Conservation (phyloP, 805 yeast genomes). For the Ascoidea rubescens region DNA sequence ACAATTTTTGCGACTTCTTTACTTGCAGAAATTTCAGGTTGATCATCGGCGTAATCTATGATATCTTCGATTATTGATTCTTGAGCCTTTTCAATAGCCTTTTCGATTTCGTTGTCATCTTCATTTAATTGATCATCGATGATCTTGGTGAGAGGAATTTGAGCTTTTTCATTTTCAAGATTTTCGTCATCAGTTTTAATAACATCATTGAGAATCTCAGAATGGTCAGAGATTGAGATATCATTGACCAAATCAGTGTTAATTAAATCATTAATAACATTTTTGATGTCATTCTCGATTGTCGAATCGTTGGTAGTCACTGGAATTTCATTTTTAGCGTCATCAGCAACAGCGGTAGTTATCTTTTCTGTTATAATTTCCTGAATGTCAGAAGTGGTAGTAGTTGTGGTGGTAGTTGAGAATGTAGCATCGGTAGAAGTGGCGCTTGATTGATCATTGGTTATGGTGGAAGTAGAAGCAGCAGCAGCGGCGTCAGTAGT, state of each 20-base stretch:
- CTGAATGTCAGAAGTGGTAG: too few relatives aligned
- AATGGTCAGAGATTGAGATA: neutral
- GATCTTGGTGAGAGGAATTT: neutral
- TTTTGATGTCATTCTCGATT: too few relatives aligned
- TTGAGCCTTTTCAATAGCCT: neutral
- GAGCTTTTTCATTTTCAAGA: neutral
- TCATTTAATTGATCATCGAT: too few relatives aligned
- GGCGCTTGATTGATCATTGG: slow-evolving; percentile 2
- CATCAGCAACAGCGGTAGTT: slow-evolving; percentile 3
- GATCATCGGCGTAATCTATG: neutral
- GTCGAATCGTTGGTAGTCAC: neutral
- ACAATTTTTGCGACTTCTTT: neutral
- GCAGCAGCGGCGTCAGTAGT: slow-evolving; percentile 9
- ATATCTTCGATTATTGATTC: neutral
- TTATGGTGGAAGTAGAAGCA: slow-evolving; percentile 3
- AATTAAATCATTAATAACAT: too few relatives aligned
- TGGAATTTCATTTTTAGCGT: slow-evolving; percentile 8
- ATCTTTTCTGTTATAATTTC: neutral
- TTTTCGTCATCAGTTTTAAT: neutral
- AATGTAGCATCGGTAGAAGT: slow-evolving; percentile 2
- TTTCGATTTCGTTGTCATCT: neutral
- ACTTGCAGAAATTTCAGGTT: neutral
- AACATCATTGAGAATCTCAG: neutral
- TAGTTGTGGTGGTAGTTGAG: too few relatives aligned
- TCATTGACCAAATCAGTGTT: too few relatives aligned